These are phyloP conservation scores for Podospora sp. DNA, from an alignment of 495 filamentous ascomycete genomes.

Conservation along the genomic window DNA sequence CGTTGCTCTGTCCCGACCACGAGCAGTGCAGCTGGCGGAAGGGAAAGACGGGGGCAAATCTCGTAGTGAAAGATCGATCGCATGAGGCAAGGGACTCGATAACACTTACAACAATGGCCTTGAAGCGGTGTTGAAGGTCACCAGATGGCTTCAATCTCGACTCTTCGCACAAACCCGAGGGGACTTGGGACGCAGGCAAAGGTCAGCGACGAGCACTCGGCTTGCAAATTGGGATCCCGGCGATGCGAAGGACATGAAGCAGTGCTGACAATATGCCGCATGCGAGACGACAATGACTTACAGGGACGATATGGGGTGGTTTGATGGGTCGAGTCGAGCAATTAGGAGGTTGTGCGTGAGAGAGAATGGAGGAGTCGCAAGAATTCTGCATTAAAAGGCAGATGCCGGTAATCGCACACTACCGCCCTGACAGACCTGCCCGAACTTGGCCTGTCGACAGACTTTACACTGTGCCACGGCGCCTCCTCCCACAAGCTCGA, in stretches of 20 bases:
- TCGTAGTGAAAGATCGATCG: constrained; percentile 37
- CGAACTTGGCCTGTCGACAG: constrained; percentile 14
- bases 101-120: constrained; percentile 43
- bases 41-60: constrained; percentile 24
- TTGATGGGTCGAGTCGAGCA: constrained; percentile 35
- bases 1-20: constrained; percentile 6
- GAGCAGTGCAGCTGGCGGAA: constrained; percentile 16
- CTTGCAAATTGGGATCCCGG: constrained; percentile 17
- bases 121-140: constrained; percentile 39
- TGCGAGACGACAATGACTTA: constrained; percentile 30
- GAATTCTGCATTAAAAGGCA: constrained; percentile 38
- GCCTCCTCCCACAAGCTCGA: constrained; percentile 12
- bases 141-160: constrained; percentile 30
- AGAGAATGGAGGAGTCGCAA: constrained; percentile 37
- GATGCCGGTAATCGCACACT: constrained; percentile 37
- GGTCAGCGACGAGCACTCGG: constrained; percentile 27
- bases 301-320: constrained; percentile 27
- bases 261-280: constrained; percentile 14
- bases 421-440: constrained; percentile 8
- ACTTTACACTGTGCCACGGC: constrained; percentile 33
- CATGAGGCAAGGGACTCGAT: constrained; percentile 36
- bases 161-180: constrained; percentile 26
- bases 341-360: constrained; percentile 37
- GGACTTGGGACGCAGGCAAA: constrained; percentile 19
- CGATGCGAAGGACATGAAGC: constrained; percentile 9